phyloP scores from a whole-genome alignment of 2,329 filamentous ascomycete genomes.

The Lachnellula suecica region DNA sequence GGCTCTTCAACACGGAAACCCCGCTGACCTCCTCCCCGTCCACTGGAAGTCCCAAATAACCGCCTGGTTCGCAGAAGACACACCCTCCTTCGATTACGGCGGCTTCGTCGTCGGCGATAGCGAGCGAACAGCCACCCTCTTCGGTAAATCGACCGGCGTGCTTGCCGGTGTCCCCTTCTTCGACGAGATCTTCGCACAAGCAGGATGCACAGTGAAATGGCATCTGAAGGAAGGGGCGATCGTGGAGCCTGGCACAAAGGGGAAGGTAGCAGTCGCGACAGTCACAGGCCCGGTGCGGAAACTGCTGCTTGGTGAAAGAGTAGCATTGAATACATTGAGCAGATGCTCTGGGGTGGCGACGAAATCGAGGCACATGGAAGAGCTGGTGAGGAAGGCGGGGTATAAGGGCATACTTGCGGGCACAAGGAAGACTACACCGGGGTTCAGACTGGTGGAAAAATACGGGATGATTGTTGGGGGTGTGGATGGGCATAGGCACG shows the following conservation, averaged over 20 bases:
- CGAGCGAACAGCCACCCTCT: conserved; percentile 62
- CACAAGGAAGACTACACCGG: conserved; percentile 94
- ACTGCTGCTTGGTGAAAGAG: conserved; percentile 81
- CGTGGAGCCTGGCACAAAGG: conserved; percentile 55
- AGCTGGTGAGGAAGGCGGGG: conserved; percentile 60
- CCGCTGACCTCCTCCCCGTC: conserved; percentile 75
- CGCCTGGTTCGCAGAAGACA: conserved; percentile 92
- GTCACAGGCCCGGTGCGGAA: conserved; percentile 81
- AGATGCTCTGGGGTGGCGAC: conserved; percentile 90
- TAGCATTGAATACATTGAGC: conserved; percentile 87
- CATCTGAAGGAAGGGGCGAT: conserved; percentile 71
- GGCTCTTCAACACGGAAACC: conserved; percentile 48
- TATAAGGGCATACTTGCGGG: conserved; percentile 87
- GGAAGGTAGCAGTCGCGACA: conserved; percentile 68
- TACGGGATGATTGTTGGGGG: conserved; percentile 96
- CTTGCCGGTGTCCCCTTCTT: conserved; percentile 94
- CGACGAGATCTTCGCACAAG: conserved; percentile 86
- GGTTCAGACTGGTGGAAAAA: conserved; percentile 94
- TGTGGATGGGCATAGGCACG: conserved; percentile 87
- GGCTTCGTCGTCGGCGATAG: conserved; percentile 89
- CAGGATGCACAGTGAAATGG: conserved; percentile 92
- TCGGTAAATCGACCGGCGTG: conserved; percentile 72
- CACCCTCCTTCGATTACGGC: conserved; percentile 93
- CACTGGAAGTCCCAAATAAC: conserved; percentile 81
- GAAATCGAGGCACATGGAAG: conserved; percentile 55